A percentile compares a stretch with the other conserved stretches of the same genome.
phyloP scores from a whole-genome alignment of 305 asterid genomes.

The Fraxinus xanthoxyloides region DNA sequence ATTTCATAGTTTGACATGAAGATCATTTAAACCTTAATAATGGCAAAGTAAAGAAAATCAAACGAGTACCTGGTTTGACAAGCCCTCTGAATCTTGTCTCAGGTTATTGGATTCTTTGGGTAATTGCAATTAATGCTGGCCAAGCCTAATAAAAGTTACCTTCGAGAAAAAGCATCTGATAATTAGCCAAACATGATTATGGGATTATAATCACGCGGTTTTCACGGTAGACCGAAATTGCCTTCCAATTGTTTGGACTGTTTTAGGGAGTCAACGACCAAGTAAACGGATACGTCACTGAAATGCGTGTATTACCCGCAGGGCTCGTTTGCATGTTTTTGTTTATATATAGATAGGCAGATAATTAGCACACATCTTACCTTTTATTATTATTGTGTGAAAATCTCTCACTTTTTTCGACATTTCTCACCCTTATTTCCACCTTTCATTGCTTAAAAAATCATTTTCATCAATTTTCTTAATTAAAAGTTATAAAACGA shows the following conservation, averaged over 20 bases:
- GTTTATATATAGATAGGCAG: neutral
- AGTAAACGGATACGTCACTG: slow-evolving; percentile 21
- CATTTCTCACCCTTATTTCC: no score
- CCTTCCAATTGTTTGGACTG: neutral
- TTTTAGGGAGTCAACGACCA: slow-evolving; percentile 17
- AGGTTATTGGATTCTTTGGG: neutral
- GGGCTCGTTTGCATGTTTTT: neutral
- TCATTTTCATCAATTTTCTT: no score
- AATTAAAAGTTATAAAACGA: no score
- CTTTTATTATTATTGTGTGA: no score
- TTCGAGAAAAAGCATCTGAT: neutral
- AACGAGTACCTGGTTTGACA: neutral
- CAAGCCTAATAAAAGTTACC: neutral
- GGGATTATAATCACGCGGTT: slow-evolving; percentile 2
- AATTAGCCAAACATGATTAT: neutral
- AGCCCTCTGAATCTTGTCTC: neutral
- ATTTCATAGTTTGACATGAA: neutral
- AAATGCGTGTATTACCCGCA: neutral
- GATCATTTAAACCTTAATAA: neutral
- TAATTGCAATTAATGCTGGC: neutral
- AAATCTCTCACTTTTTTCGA: no score
- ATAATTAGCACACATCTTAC: no score
- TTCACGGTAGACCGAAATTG: neutral
- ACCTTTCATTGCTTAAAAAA: no score
- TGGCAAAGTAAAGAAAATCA: neutral